Conservation (phyloP, 225 moss, liverwort and hornwort genomes). For the Anthoceros angustus region DNA sequence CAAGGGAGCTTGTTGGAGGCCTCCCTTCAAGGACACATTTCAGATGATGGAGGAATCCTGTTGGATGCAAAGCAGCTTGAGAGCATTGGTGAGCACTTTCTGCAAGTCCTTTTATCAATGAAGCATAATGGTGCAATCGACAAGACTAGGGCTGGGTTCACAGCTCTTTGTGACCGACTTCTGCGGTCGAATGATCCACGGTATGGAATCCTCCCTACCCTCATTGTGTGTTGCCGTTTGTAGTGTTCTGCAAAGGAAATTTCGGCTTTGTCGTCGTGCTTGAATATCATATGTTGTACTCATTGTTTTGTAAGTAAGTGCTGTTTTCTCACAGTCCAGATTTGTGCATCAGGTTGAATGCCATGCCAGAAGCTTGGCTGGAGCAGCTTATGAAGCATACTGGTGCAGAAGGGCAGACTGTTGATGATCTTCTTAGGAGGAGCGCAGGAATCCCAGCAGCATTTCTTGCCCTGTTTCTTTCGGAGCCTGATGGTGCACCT, state of each 20-base stretch:
- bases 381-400: conserved; percentile 67
- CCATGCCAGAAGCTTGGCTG: conserved; percentile 86
- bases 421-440: conserved; percentile 79
- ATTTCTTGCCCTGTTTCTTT: conserved; percentile 82
- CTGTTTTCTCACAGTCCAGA: neutral
- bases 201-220: conserved; percentile 18
- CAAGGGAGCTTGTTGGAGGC: conserved; percentile 6
- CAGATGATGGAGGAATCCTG: conserved; percentile 31
- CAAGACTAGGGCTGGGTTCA: conserved; percentile 90
- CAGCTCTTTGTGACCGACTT: conserved; percentile 91
- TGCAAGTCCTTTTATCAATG: conserved; percentile 92
- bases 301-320: neutral
- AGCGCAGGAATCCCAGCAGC: conserved; percentile 99
- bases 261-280: no score
- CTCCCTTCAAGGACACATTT: neutral
- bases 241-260: no score
- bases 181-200: conserved; percentile 78
- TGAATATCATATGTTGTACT: no score
- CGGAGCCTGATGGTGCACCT: conserved; percentile 94
- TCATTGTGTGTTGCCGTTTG: neutral
- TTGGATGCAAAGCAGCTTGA: conserved; percentile 79
- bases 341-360: conserved; percentile 51
- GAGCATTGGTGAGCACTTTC: conserved; percentile 83
- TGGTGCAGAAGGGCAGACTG: conserved; percentile 77
- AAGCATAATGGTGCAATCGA: conserved; percentile 99